Conservation (phyloP, 2,329 filamentous ascomycete genomes). For the Beauveria sp. region DNA sequence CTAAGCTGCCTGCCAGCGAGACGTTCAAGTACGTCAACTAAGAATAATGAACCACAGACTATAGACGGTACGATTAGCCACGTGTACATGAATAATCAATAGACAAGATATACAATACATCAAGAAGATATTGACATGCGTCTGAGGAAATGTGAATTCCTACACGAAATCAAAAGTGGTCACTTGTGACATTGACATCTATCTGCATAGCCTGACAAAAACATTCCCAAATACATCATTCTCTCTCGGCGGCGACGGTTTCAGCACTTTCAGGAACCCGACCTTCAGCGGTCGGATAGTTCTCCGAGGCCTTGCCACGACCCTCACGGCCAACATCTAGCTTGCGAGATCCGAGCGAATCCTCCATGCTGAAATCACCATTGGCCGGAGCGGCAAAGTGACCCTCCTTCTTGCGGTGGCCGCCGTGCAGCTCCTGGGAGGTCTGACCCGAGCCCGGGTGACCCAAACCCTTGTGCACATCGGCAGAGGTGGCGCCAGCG, state of each 20-base stretch:
- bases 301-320: not conserved
- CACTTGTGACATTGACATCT: no score
- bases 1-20: slow-evolving; percentile 55
- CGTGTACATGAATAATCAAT: not conserved
- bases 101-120: not conserved
- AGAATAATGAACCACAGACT: not conserved
- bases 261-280: not conserved
- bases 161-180: no score
- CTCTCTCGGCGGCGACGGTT: not conserved
- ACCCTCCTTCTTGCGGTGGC: slow-evolving; percentile 27
- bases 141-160: not conserved
- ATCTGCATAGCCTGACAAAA: not conserved
- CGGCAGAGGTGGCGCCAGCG: slow-evolving; percentile 35
- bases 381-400: not conserved
- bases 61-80: not conserved
- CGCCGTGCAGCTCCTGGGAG: slow-evolving; percentile 32
- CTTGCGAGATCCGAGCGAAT: not conserved
- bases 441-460: slow-evolving; percentile 36
- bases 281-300: not conserved
- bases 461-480: slow-evolving; percentile 36
- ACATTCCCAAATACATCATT: not conserved
- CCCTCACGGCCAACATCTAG: not conserved
- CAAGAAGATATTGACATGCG: not conserved
- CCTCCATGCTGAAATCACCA: not conserved
- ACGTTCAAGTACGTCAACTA: slow-evolving; percentile 27